Evolutionary conservation across 352 stramenopile species (phyloP), one percentile per base, ranked within the genome.

Genomic region (Globisporangium lucens): DNA sequence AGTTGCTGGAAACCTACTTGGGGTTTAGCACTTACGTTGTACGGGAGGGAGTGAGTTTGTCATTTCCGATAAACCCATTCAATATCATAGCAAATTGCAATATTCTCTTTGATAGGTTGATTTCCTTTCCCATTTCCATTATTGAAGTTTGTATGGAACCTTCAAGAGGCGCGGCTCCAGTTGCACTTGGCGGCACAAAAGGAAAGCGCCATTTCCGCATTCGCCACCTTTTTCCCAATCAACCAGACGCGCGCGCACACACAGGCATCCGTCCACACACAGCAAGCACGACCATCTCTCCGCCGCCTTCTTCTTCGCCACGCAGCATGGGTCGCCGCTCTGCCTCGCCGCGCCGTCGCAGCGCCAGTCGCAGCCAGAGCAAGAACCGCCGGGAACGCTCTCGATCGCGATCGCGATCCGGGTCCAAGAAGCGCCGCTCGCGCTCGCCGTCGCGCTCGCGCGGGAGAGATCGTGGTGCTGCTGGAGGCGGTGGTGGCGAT

Each of bases 321-420:
- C n/a, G 4, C 30, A 46, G 20, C 30, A 85, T 85, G 78, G 69
- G 71, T 3, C 30, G 30, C 33, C 78, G 78, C 52, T 89, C 82
- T 52, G 61, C 72, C n/a, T 90, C 82, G 38, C 79, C 82, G 56
- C 78, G 79, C 65, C 68, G 65, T 43, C 76, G 75, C 46, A 85
- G 76, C 56, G 47, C 56, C 63, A 82, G 67, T 33, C 60, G 68
- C 38, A 76, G 79, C 57, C 68, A 53, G 51, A 70, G 41, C 43
- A 56, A 27, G 61, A 70, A 41, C 72, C 65, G 65, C 46, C 74
- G n/a, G 59, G 58, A 79, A 64, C 77, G 76, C 12, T 78, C 71
- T 33, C 75, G 77, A 46, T 83, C 76, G 0, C 75, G 75, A 38
- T 83, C 76, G 0, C 75, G 75, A 0, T 85, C 63, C 24, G 38